Conservation (phyloP, 1,284 basidiomycete genomes). For the Amylostereum chailletii region DNA sequence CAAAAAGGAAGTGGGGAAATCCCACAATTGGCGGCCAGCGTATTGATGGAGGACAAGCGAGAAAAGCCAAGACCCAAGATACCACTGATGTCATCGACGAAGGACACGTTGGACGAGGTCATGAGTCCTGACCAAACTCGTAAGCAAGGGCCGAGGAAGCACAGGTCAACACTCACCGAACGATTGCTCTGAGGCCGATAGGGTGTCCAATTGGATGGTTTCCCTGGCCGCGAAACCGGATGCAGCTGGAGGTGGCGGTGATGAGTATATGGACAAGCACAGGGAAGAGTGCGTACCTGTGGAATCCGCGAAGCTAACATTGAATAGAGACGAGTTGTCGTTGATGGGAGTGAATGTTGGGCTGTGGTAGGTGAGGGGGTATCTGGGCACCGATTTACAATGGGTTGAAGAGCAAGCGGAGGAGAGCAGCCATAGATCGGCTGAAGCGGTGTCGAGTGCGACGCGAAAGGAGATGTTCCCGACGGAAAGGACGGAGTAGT, state of each 20-base stretch:
- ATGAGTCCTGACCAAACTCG: conserved; percentile 39
- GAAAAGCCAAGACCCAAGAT: conserved; percentile 69
- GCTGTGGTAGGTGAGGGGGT: conserved; percentile 57
- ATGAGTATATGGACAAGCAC: conserved; percentile 1
- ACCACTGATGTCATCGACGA: conserved; percentile 58
- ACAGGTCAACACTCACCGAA: conserved; percentile 42
- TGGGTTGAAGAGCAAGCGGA: conserved; percentile 45
- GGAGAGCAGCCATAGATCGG: conserved; percentile 65
- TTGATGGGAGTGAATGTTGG: conserved; percentile 55
- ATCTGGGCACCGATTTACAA: conserved; percentile 52
- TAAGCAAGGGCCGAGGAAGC: neutral
- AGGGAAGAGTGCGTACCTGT: conserved; percentile 38
- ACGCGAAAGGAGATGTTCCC: conserved; percentile 60
- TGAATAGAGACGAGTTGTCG: conserved; percentile 49
- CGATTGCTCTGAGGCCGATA: conserved; percentile 50
- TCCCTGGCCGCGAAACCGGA: conserved; percentile 65
- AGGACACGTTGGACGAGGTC: conserved; percentile 50
- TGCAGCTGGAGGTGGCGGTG: conserved; percentile 32
- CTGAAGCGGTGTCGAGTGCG: conserved; percentile 69
- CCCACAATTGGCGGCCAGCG: conserved; percentile 42
- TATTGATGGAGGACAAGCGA: conserved; percentile 54
- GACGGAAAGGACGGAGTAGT: conserved; percentile 48
- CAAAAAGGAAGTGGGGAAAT: conserved; percentile 3
- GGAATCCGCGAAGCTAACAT: conserved; percentile 53
- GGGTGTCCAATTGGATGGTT: conserved; percentile 44